Evolutionary conservation across 495 filamentous ascomycete species (phyloP).

Genomic region (Achaetomiella virescens): DNA sequence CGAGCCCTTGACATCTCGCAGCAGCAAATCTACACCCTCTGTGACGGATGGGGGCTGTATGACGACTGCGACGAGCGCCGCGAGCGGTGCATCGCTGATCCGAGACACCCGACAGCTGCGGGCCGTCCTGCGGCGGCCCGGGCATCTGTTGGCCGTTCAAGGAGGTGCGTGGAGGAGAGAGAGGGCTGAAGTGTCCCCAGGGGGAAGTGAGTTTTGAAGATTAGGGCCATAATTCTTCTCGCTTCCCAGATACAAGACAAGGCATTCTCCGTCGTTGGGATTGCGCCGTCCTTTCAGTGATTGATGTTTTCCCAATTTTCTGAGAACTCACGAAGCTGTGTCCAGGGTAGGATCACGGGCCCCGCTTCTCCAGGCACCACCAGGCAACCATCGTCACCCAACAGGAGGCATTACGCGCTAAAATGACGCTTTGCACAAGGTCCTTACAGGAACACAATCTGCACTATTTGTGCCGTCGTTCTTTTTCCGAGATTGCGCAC

Average conservation of each 20-base stretch:
- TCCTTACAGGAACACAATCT: no score
- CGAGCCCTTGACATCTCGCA: constrained; percentile 6
- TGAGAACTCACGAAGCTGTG: neutral
- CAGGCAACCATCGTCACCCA: no score
- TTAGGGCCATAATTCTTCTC: no score
- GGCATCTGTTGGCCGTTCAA: constrained; percentile 13
- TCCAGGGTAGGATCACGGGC: neutral
- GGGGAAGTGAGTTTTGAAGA: constrained; percentile 12
- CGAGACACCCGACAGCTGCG: constrained; percentile 5
- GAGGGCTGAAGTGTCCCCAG: neutral
- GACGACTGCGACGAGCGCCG: constrained; percentile 16
- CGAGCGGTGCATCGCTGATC: constrained; percentile 13
- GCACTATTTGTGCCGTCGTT: no score
- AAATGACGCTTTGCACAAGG: no score
- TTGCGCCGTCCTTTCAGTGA: no score
- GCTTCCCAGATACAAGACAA: no score
- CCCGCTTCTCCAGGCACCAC: neutral
- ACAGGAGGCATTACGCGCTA: no score
- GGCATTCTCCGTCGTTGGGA: no score
- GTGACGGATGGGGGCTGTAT: constrained; percentile 11
- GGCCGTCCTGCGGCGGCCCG: constrained; percentile 12
- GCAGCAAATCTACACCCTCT: constrained; percentile 15
- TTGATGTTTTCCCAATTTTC: neutral
- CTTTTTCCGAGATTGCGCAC: no score
- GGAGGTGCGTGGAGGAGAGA: constrained; percentile 8